A percentile compares a stretch with the other conserved stretches of the same genome.
Evolutionary conservation across 768 basidiomycete genomes (phyloP).

Genomic region (Mycena belliarum): DNA sequence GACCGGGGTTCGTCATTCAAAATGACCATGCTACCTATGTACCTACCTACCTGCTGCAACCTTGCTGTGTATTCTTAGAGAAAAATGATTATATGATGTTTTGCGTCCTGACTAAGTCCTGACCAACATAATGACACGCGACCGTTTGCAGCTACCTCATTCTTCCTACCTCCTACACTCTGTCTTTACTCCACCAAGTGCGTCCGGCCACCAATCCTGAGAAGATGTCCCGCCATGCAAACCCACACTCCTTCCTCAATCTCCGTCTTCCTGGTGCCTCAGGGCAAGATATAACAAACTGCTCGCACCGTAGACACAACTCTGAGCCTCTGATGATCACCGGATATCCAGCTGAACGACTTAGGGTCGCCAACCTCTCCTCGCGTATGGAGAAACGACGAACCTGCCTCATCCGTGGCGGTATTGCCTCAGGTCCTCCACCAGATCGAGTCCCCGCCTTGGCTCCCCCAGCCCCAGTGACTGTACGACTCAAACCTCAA

Average conservation of each 20-base stretch:
- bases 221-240: neutral
- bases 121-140: too few species aligned
- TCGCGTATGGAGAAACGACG: neutral
- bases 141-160: too few species aligned
- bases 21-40: too few species aligned
- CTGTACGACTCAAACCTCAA: constrained; percentile 1
- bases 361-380: neutral
- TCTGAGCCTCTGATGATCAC: constrained; percentile 6
- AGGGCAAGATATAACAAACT: neutral
- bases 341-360: neutral
- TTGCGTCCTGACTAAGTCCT: too few species aligned
- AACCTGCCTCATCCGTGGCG: neutral
- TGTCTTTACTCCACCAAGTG: neutral
- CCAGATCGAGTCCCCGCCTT: neutral
- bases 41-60: too few species aligned
- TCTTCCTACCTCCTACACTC: too few species aligned
- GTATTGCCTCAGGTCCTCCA: neutral
- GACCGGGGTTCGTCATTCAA: too few species aligned
- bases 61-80: too few species aligned
- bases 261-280: neutral
- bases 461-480: neutral
- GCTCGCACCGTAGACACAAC: constrained; percentile 10
- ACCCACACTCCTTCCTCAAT: constrained; percentile 15
- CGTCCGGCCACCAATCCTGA: neutral
- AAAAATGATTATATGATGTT: too few species aligned